Evolutionary conservation across 2,329 filamentous ascomycete genomes (phyloP).

Genomic region (Leptographium flavum): DNA sequence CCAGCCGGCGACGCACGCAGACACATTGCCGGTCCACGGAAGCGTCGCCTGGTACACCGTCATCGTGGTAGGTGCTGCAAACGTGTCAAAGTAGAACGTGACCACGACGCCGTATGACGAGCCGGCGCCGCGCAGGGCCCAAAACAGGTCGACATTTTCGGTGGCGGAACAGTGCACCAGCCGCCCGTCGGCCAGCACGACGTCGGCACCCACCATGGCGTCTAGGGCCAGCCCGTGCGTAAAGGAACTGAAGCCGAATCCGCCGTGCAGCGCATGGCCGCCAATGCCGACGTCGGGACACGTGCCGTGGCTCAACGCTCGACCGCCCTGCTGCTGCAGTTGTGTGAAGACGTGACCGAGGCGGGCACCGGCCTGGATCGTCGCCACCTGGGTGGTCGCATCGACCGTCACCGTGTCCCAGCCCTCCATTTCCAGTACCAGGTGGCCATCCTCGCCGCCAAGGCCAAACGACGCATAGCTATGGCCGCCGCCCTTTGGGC

Average conservation of each 20-base stretch:
- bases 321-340: slow-evolving; percentile 22
- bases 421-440: slow-evolving; percentile 31
- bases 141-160: slow-evolving; percentile 26
- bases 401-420: slow-evolving; percentile 29
- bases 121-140: slow-evolving; percentile 27
- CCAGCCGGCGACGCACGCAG: slow-evolving; percentile 14
- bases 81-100: slow-evolving; percentile 25
- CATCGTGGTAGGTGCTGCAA: slow-evolving; percentile 19
- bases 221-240: slow-evolving; percentile 22
- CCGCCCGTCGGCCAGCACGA: slow-evolving; percentile 22
- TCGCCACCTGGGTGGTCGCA: slow-evolving; percentile 23
- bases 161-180: slow-evolving; percentile 17
- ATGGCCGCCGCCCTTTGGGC: slow-evolving; percentile 35
- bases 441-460: slow-evolving; percentile 31
- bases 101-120: slow-evolving; percentile 26
- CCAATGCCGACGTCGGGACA: slow-evolving; percentile 31
- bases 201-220: slow-evolving; percentile 20
- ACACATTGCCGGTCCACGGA: slow-evolving; percentile 13
- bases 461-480: slow-evolving; percentile 34
- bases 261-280: slow-evolving; percentile 25
- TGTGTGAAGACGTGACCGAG: slow-evolving; percentile 31
- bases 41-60: slow-evolving; percentile 16
- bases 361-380: slow-evolving; percentile 32
- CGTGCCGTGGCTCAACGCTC: slow-evolving; percentile 34
- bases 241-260: slow-evolving; percentile 23